Conservation (phyloP, 106 monocot species). For the Dendrobium huoshanense region DNA sequence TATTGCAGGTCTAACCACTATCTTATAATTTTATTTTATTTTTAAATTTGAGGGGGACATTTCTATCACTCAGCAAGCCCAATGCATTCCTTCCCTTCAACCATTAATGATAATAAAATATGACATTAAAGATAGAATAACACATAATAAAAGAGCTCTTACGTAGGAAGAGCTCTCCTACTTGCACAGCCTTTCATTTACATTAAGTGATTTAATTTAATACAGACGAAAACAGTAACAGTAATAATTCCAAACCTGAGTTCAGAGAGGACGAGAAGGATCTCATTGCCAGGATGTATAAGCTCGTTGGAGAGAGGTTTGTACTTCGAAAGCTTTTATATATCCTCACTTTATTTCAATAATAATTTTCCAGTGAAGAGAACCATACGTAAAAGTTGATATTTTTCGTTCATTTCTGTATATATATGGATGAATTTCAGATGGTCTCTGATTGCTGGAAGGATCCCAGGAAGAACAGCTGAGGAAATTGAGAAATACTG, state of each 20-base stretch:
- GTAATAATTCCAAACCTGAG: not conserved
- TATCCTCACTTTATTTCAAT: not conserved
- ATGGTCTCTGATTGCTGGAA: conserved; percentile 30
- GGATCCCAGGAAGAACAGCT: conserved; percentile 26
- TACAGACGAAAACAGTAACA: not conserved
- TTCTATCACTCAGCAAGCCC: too few relatives aligned
- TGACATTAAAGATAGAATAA: too few relatives aligned
- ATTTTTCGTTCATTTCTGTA: not conserved
- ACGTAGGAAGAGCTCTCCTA: too few relatives aligned
- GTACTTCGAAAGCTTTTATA: not conserved
- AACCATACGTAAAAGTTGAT: not conserved
- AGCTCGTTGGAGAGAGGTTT: not conserved
- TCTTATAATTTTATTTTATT: too few relatives aligned
- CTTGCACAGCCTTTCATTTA: too few relatives aligned
- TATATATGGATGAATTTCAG: not conserved
- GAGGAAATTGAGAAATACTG: conserved; percentile 25
- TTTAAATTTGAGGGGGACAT: too few relatives aligned
- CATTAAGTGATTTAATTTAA: too few relatives aligned
- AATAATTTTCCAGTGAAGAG: not conserved
- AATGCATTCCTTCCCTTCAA: too few relatives aligned
- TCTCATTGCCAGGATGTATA: not conserved
- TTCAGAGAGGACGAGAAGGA: not conserved
- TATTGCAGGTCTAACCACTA: too few relatives aligned
- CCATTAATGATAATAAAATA: too few relatives aligned
- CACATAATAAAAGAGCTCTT: too few relatives aligned